phyloP scores from a whole-genome alignment of 225 moss, liverwort and hornwort species.

The Bryoerythrophyllum caledonicum region DNA sequence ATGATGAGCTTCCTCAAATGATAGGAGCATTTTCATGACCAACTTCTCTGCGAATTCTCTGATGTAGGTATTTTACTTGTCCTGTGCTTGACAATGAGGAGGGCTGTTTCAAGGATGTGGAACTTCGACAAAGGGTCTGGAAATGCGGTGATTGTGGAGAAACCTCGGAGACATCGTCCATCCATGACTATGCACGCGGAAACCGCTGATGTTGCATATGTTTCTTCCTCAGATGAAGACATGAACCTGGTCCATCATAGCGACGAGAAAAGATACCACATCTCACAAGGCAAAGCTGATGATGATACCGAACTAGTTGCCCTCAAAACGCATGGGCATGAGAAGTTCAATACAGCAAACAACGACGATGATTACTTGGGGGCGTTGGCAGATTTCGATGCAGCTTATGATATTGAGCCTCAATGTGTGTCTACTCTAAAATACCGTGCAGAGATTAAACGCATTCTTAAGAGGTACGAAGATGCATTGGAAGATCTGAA shows the following conservation, averaged over 20 bases:
- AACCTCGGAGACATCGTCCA: neutral
- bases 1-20: too few species aligned
- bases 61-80: too few species aligned
- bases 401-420: neutral
- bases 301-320: too few species aligned
- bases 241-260: neutral
- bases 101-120: neutral
- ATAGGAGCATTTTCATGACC: too few species aligned
- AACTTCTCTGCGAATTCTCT: too few species aligned
- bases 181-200: neutral
- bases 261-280: neutral
- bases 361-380: neutral
- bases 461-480: neutral
- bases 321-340: too few species aligned
- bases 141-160: neutral
- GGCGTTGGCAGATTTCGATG: neutral
- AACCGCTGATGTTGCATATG: neutral
- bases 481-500: neutral
- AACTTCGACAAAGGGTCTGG: neutral
- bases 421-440: neutral
- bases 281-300: too few species aligned
- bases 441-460: neutral
- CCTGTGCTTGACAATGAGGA: neutral
- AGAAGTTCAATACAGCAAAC: neutral
- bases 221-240: neutral